These are phyloP conservation scores for Phyllachora maydis DNA, from an alignment of 2,329 filamentous ascomycete species.

Conservation along the genomic window DNA sequence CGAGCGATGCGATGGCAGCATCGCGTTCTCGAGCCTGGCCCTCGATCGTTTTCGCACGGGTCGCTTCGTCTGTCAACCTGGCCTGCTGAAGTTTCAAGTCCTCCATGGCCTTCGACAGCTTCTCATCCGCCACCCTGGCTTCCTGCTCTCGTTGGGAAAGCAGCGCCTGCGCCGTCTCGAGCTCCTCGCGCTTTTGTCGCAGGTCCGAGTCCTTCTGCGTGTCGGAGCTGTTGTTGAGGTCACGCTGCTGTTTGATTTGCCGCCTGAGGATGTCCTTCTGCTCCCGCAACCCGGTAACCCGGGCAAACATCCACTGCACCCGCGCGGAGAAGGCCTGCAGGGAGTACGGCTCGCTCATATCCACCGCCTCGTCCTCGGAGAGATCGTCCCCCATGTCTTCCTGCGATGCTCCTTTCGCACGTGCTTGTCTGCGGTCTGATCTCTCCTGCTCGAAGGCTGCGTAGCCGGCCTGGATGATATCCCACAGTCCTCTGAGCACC, in stretches of 20 bases:
- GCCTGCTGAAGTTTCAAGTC: conserved; percentile 16
- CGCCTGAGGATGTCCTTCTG: conserved; percentile 78
- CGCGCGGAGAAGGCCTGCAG: conserved; percentile 57
- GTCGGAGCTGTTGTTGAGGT: conserved; percentile 77
- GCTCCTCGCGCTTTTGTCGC: conserved; percentile 32
- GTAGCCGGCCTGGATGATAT: conserved; percentile 32
- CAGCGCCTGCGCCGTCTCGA: conserved; percentile 17
- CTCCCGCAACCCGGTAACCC: conserved; percentile 60
- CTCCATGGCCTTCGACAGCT: no score
- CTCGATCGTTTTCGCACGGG: conserved; percentile 10
- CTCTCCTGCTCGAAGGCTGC: conserved; percentile 32
- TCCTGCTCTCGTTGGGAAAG: conserved; percentile 13
- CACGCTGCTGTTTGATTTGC: conserved; percentile 88
- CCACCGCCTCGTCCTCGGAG: conserved; percentile 38
- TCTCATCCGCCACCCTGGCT: conserved; percentile 14
- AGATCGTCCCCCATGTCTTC: conserved; percentile 42
- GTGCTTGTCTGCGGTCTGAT: conserved; percentile 27
- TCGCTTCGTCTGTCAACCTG: conserved; percentile 9
- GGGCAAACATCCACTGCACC: conserved; percentile 58
- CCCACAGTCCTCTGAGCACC: conserved; percentile 33
- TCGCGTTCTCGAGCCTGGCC: conserved; percentile 21
- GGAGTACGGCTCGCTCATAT: conserved; percentile 42
- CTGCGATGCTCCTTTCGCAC: conserved; percentile 31
- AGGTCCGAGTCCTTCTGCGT: conserved; percentile 45
- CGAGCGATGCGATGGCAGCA: conserved; percentile 19